Base-by-base conservation (phyloP, 106 monocot species). In the Triglochin maritima region DNA sequence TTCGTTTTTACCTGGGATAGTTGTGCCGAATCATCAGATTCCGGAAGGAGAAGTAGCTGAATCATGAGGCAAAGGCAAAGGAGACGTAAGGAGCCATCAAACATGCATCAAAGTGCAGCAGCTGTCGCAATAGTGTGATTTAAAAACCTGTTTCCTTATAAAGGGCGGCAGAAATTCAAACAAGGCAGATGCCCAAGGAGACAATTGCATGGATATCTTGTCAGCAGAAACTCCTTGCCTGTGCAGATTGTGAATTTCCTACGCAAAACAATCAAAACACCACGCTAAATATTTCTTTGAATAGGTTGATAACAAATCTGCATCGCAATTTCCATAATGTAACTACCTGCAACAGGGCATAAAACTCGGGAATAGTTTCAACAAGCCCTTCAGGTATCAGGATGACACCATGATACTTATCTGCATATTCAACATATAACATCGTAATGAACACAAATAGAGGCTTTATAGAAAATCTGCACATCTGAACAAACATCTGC, bases 181-280 rank as follows among this genome's bases (percentile, higher is more conserved):
- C 49, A 94, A 79, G 9, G 94, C 94, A 75, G 94, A 89, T 53
- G 94, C 94, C 94, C 94, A 89, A 45, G 89, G 94, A 60, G 94
- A 94, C 68, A 89, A 89, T 72, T 79, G 84, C 16, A 74, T 47
- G 63, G 85, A 85, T n/a, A 87, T 94, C 2, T 87, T 79, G 29
- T 89, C 86, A 17, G 68, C 17, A 29, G 82, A 81, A 68, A 94
- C 72, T 44, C 94, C 89, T 76, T 79, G 76, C 57, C 69, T 49
- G 56, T 89, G 86, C n/a, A 94, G 82, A 56, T 78, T 82, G 79
- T 94, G 89, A 62, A 94, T 94, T 87, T 94, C 94, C 89, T 94
- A 76, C 58, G 13, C 4, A 62, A 17, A 75, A 59, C 14, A 63
- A 50, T 41, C 2, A 52, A 52, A 11, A 52, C 7, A 52, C 7